Percentiles rank a stretch among this genome's conserved stretches.
Evolutionary conservation across 352 stramenopile species (phyloP).

Genomic region (Phytophthora citrophthora): DNA sequence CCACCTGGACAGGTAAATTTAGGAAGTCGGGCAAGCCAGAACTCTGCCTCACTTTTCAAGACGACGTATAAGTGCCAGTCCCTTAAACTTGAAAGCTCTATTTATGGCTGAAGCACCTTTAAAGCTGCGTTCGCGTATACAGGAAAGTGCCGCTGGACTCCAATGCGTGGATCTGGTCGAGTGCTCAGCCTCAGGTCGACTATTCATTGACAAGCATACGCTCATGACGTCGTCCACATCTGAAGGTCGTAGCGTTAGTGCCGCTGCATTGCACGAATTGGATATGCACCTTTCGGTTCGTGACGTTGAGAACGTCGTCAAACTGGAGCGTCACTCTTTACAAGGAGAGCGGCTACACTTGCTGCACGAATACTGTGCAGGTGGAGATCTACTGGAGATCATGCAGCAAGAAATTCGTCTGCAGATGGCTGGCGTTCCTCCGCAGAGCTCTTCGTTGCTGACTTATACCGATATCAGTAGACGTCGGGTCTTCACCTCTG

Average conservation of each 20-base stretch:
- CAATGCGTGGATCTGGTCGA: slow-evolving; percentile 68
- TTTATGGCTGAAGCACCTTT: slow-evolving; percentile 2
- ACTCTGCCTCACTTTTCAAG: slow-evolving; percentile 24
- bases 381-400: slow-evolving; percentile 66
- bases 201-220: slow-evolving; percentile 75
- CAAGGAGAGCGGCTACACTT: slow-evolving; percentile 64
- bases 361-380: slow-evolving; percentile 68
- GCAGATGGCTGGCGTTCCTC: slow-evolving; percentile 40
- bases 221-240: slow-evolving; percentile 33
- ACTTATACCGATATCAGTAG: slow-evolving; percentile 47
- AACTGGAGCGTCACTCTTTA: slow-evolving; percentile 52
- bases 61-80: slow-evolving; percentile 6
- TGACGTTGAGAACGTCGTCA: slow-evolving; percentile 48
- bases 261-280: slow-evolving; percentile 64
- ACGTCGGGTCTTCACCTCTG: slow-evolving; percentile 62
- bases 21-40: not conserved
- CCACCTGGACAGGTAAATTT: slow-evolving; percentile 16
- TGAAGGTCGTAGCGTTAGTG: slow-evolving; percentile 39
- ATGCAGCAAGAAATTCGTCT: slow-evolving; percentile 57
- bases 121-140: slow-evolving; percentile 42
- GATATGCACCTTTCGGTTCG: slow-evolving; percentile 66
- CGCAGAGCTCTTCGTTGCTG: slow-evolving; percentile 28
- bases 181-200: slow-evolving; percentile 19
- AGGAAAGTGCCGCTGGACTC: slow-evolving; percentile 39
- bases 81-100: not conserved